These are phyloP conservation scores for Alternaria arbusti DNA, from an alignment of 2,329 filamentous ascomycete species.

Conservation along the genomic window DNA sequence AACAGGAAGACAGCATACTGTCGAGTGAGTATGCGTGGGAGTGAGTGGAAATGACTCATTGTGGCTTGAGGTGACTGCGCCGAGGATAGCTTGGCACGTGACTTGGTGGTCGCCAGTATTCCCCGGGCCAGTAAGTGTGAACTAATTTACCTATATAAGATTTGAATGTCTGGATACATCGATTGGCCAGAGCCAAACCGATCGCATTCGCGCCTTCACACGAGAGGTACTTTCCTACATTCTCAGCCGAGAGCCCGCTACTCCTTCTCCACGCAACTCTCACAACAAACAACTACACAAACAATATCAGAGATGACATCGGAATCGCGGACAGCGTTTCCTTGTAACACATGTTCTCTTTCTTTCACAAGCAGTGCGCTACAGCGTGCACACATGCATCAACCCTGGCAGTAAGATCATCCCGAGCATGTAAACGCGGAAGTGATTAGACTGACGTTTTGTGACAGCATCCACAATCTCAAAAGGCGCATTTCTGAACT, in stretches of 20 bases:
- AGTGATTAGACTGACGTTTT: background rate
- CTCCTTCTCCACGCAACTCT: background rate
- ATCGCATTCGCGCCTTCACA: background rate
- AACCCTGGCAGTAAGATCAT: slow-evolving; percentile 2
- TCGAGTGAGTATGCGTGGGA: background rate
- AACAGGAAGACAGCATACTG: background rate
- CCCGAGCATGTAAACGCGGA: background rate
- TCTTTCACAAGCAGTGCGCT: background rate
- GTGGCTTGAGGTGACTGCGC: background rate
- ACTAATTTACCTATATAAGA: background rate
- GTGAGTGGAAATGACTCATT: background rate
- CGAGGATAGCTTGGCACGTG: background rate
- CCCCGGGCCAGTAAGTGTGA: background rate
- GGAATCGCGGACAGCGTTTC: background rate
- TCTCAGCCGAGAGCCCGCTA: background rate
- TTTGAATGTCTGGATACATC: background rate
- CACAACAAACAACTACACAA: background rate
- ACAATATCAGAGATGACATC: background rate
- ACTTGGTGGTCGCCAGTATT: background rate
- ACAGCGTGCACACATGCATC: slow-evolving; percentile 5
- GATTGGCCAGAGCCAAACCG: background rate
- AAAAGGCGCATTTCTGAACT: background rate
- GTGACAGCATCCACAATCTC: background rate
- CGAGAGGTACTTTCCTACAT: background rate
- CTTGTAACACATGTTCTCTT: slow-evolving; percentile 4